phyloP scores from a whole-genome alignment of 495 filamentous ascomycete genomes.

The Neurospora sp. region DNA sequence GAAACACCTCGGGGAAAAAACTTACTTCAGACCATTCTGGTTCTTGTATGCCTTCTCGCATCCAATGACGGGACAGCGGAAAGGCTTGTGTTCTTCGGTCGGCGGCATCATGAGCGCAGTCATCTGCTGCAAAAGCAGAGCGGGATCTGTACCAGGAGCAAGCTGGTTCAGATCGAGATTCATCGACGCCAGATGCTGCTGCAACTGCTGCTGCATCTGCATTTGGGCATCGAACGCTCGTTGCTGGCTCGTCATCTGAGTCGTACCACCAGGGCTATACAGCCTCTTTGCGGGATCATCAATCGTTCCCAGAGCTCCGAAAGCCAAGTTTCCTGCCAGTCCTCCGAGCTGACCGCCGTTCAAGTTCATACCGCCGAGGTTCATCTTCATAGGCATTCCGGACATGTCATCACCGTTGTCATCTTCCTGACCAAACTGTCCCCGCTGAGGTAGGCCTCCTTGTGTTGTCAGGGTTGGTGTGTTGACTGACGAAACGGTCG shows the following conservation, averaged over 20 bases:
- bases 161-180: constrained; percentile 56
- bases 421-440: constrained; percentile 44
- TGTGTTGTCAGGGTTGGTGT: constrained; percentile 76
- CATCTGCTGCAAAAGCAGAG: constrained; percentile 66
- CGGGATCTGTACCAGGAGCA: constrained; percentile 64
- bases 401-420: constrained; percentile 38
- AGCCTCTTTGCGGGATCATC: constrained; percentile 92
- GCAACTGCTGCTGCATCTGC: constrained; percentile 33
- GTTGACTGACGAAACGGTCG: constrained; percentile 95
- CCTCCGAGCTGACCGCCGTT: constrained; percentile 37
- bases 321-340: constrained; percentile 9
- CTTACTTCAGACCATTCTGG: constrained; percentile 92
- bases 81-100: constrained; percentile 80
- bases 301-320: constrained; percentile 50
- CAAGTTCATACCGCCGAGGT: constrained; percentile 40
- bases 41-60: constrained; percentile 99
- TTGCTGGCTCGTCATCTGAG: constrained; percentile 45
- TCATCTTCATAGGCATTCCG: constrained; percentile 50
- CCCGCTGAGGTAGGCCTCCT: constrained; percentile 28
- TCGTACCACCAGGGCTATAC: constrained; percentile 71
- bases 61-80: constrained; percentile 93
- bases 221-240: constrained; percentile 24
- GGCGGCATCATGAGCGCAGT: constrained; percentile 47
- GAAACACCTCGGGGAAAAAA: constrained; percentile 4
- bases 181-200: constrained; percentile 56